Evolutionary conservation across 441 rosid genomes (phyloP).

Genomic region (Dalechampia spathulata): DNA sequence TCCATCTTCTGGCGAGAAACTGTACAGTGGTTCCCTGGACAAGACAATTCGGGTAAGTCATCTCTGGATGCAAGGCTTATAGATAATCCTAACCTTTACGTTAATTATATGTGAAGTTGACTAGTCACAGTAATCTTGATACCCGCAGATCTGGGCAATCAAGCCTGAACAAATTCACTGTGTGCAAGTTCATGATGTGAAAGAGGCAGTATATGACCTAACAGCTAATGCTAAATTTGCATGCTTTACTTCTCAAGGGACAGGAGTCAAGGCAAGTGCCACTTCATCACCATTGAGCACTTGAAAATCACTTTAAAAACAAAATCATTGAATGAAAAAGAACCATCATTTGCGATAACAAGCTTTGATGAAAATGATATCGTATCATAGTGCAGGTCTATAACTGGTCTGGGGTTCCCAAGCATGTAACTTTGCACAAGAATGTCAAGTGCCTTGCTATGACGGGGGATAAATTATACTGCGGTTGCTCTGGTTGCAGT

Average conservation of each 20-base stretch:
- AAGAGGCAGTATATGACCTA: constrained; percentile 42
- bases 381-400: constrained; percentile 35
- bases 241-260: constrained; percentile 47
- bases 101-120: neutral
- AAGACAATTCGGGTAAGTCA: constrained; percentile 52
- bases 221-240: constrained; percentile 43
- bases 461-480: constrained; percentile 39
- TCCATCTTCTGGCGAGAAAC: constrained; percentile 42
- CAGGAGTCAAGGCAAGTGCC: constrained; percentile 50
- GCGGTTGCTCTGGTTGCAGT: constrained; percentile 51
- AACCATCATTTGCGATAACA: neutral
- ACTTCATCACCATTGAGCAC: neutral
- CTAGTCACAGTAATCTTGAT: neutral
- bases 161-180: constrained; percentile 51
- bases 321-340: neutral
- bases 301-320: neutral
- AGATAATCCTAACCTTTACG: neutral
- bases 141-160: constrained; percentile 47
- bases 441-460: constrained; percentile 45
- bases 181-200: constrained; percentile 59
- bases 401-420: constrained; percentile 48
- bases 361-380: no score
- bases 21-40: constrained; percentile 62
- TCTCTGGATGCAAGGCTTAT: neutral
- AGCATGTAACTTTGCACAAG: constrained; percentile 45